phyloP scores from a whole-genome alignment of 345 rosid genomes.

The Sapria himalayana region DNA sequence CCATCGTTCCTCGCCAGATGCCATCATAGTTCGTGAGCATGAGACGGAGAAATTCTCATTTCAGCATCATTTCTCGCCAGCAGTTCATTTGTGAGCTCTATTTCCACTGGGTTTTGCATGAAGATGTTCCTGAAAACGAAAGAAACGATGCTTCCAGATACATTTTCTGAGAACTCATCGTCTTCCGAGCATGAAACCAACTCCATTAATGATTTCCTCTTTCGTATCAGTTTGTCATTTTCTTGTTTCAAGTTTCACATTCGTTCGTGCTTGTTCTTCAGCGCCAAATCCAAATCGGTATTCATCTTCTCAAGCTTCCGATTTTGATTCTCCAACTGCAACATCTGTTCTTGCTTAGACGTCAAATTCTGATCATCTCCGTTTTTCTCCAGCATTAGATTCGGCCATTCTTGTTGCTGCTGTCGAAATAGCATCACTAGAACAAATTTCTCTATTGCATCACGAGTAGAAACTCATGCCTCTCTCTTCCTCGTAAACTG shows the following conservation, averaged over 20 bases:
- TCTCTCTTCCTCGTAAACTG: constrained; percentile 30
- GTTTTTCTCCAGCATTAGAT: constrained; percentile 26
- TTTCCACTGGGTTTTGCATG: constrained; percentile 24
- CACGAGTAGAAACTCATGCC: constrained; percentile 34
- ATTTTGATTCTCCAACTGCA: constrained; percentile 21
- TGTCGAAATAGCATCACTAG: constrained; percentile 39
- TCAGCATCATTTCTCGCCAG: constrained; percentile 22
- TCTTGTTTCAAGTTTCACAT: constrained; percentile 28
- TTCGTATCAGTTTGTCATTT: constrained; percentile 24
- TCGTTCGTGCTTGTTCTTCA: constrained; percentile 24
- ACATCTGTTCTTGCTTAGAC: constrained; percentile 22
- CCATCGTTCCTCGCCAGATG: too few relatives aligned
- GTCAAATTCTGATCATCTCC: constrained; percentile 25
- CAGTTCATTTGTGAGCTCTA: constrained; percentile 26
- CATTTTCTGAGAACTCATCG: constrained; percentile 25
- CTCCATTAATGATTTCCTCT: constrained; percentile 25
- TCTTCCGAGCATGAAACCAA: constrained; percentile 20
- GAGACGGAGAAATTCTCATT: constrained; percentile 40
- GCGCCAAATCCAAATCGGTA: constrained; percentile 31
- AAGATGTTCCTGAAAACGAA: constrained; percentile 27
- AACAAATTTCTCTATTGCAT: constrained; percentile 34
- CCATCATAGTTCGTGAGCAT: constrained; percentile 26
- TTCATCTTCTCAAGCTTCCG: constrained; percentile 19
- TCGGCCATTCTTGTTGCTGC: constrained; percentile 37
- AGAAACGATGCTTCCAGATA: constrained; percentile 38